Percentiles rank a stretch among this genome's conserved stretches.
Evolutionary conservation across 1,284 basidiomycete genomes (phyloP).

Genomic region (Leccinum pachyderme): DNA sequence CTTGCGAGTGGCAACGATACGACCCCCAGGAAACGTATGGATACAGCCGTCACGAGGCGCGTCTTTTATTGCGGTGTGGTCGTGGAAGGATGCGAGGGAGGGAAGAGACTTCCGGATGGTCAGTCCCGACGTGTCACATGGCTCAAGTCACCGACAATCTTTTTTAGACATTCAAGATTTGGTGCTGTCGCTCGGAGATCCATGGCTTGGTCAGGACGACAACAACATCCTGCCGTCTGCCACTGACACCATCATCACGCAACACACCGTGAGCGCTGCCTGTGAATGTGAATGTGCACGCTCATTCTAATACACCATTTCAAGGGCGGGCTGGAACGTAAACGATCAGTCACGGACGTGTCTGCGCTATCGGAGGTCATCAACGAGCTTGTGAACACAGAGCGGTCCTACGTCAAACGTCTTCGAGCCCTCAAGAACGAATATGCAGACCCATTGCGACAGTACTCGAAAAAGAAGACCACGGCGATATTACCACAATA

Average conservation of each 20-base stretch:
- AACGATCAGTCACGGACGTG: slow-evolving; percentile 59
- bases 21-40: slow-evolving; percentile 39
- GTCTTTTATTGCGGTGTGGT: slow-evolving; percentile 81
- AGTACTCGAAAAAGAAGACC: slow-evolving; percentile 80
- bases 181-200: slow-evolving; percentile 69
- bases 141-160: neutral
- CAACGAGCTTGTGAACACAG: slow-evolving; percentile 76
- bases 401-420: slow-evolving; percentile 75
- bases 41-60: slow-evolving; percentile 57
- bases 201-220: slow-evolving; percentile 46
- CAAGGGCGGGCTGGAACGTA: slow-evolving; percentile 46
- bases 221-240: slow-evolving; percentile 42
- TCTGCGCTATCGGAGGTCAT: slow-evolving; percentile 66
- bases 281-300: neutral
- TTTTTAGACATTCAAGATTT: slow-evolving; percentile 72
- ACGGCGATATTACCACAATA: slow-evolving; percentile 86
- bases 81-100: slow-evolving; percentile 72
- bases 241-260: slow-evolving; percentile 37
- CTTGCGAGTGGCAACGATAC: slow-evolving; percentile 62
- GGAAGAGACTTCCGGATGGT: slow-evolving; percentile 68
- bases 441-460: slow-evolving; percentile 89
- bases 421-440: slow-evolving; percentile 72
- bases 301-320: slow-evolving; percentile 14
- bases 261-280: slow-evolving; percentile 42
- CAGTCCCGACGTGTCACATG: slow-evolving; percentile 18